These are phyloP conservation scores for Phytophthora vignae DNA, from an alignment of 352 stramenopile genomes.

Conservation along the genomic window DNA sequence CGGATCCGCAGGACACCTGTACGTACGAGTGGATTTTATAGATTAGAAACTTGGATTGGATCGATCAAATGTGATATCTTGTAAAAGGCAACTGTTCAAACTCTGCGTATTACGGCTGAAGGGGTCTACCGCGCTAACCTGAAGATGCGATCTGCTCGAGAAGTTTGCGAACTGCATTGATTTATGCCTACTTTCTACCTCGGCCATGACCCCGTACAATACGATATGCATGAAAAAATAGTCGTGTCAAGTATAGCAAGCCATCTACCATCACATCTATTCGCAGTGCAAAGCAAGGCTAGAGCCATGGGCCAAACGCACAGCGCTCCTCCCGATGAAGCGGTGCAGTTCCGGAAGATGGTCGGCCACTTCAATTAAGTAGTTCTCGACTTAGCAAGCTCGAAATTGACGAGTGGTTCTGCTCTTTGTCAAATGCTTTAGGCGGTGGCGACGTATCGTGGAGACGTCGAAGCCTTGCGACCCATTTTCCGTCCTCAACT, in stretches of 20 bases:
- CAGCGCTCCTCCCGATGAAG: conserved; percentile 58
- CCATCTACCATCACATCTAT: not conserved
- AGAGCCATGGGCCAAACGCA: conserved; percentile 60
- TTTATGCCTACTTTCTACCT: too few species aligned
- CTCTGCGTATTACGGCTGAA: too few species aligned
- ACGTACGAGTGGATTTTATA: too few species aligned
- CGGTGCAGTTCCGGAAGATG: conserved; percentile 68
- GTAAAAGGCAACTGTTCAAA: too few species aligned
- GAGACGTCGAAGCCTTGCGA: conserved; percentile 53
- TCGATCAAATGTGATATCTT: too few species aligned
- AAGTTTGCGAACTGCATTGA: too few species aligned
- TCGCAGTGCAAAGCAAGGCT: conserved; percentile 29
- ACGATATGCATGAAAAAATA: too few species aligned
- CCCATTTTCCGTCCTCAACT: conserved; percentile 53
- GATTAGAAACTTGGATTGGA: too few species aligned
- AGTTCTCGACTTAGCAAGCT: not conserved
- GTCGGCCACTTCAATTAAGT: conserved; percentile 25
- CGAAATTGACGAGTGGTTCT: not conserved
- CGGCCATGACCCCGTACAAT: too few species aligned
- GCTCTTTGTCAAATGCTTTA: conserved; percentile 11
- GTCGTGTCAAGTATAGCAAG: too few species aligned
- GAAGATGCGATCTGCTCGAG: too few species aligned
- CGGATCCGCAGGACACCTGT: conserved; percentile 31
- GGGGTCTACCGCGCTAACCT: too few species aligned
- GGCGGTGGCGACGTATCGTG: conserved; percentile 59